Conservation (phyloP, 495 filamentous ascomycete genomes). For the Darksidea phi region DNA sequence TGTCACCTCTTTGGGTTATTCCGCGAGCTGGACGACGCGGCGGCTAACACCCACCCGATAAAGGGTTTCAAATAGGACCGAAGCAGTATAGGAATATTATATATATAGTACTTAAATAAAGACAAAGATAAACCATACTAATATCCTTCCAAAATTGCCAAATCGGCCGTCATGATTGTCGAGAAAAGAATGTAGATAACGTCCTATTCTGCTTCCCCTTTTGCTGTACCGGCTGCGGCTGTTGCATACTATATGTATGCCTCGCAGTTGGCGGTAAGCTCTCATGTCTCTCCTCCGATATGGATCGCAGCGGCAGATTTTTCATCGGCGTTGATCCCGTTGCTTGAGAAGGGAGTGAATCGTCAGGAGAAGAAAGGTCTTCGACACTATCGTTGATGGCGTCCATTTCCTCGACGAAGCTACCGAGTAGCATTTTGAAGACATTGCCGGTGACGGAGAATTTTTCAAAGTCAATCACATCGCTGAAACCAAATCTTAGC, state of each 20-base stretch:
- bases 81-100: no score
- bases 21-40: no score
- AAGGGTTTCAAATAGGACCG: no score
- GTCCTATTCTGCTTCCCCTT: no score
- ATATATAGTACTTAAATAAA: no score
- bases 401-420: neutral
- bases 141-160: no score
- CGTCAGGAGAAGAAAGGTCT: neutral
- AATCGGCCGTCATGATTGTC: no score
- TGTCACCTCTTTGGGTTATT: no score
- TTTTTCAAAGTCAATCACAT: neutral
- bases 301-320: neutral
- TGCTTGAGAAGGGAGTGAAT: neutral
- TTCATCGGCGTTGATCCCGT: neutral
- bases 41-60: no score
- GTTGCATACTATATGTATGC: neutral
- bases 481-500: neutral
- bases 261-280: neutral
- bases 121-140: no score
- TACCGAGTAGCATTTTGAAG: neutral
- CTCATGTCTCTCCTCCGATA: slow-evolving; percentile 3
- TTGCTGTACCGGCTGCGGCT: no score
- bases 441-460: neutral
- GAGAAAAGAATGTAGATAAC: no score
- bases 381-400: slow-evolving; percentile 4